phyloP scores from a whole-genome alignment of 1,284 basidiomycete genomes.

The Mixia osmundae region DNA sequence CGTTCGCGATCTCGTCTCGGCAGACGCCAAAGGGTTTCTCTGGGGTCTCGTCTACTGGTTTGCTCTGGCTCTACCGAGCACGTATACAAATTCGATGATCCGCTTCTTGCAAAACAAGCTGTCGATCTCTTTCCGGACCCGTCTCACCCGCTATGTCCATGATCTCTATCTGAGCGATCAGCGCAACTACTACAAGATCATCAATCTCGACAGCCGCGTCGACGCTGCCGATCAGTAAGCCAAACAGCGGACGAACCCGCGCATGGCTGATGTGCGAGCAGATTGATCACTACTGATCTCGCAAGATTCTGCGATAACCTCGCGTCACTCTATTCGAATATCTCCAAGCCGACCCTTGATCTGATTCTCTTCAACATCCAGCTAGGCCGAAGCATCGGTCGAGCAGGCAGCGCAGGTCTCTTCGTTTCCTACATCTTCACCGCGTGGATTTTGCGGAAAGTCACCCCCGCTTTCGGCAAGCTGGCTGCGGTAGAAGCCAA shows the following conservation, averaged over 20 bases:
- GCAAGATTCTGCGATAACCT: constrained; percentile 73
- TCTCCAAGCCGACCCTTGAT: constrained; percentile 78
- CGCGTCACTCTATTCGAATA: constrained; percentile 60
- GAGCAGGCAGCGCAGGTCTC: constrained; percentile 44
- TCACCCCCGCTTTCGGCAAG: constrained; percentile 81
- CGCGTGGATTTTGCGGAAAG: constrained; percentile 49
- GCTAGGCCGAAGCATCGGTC: constrained; percentile 60
- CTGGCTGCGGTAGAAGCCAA: constrained; percentile 73
- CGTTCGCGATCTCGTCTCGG: constrained; percentile 68
- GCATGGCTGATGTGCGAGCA: no score
- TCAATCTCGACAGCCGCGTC: constrained; percentile 21
- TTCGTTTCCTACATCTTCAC: constrained; percentile 71
- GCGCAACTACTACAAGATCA: constrained; percentile 31
- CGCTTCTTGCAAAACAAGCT: constrained; percentile 46
- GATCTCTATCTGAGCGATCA: constrained; percentile 61
- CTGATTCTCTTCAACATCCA: constrained; percentile 83
- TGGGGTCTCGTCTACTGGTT: constrained; percentile 75
- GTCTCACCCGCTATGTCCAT: constrained; percentile 72
- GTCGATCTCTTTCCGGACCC: constrained; percentile 57
- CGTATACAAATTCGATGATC: constrained; percentile 89
- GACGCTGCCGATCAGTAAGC: constrained; percentile 23
- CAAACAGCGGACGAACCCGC: no score
- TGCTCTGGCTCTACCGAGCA: constrained; percentile 66
- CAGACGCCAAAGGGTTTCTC: constrained; percentile 61
- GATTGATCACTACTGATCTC: constrained; percentile 82